Conservation (phyloP, 345 rosid genomes). For the Salix caprea region DNA sequence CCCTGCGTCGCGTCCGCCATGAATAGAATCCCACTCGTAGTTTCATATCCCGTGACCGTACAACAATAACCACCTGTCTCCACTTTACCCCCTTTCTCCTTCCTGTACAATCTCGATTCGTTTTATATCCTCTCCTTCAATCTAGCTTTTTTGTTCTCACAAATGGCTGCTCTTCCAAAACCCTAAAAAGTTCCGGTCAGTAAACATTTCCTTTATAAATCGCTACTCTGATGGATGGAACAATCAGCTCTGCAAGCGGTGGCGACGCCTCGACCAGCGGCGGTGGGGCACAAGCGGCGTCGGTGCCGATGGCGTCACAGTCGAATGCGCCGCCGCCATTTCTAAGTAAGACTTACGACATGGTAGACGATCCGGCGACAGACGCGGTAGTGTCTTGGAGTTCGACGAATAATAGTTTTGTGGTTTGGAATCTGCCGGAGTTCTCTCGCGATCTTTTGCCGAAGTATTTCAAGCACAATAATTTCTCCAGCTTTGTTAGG, state of each 20-base stretch:
- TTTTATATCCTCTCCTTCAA: neutral
- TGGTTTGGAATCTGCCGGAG: constrained; percentile 88
- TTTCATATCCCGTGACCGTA: constrained; percentile 8
- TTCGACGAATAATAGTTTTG: constrained; percentile 67
- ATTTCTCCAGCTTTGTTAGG: constrained; percentile 88
- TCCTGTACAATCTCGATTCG: neutral
- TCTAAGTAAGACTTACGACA: constrained; percentile 84
- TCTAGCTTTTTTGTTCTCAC: constrained; percentile 6
- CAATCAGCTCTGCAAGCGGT: constrained; percentile 2
- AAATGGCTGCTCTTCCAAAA: constrained; percentile 1
- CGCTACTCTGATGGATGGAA: constrained; percentile 1
- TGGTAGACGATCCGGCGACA: constrained; percentile 82
- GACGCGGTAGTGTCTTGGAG: constrained; percentile 85
- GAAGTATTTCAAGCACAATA: constrained; percentile 83
- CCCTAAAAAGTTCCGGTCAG: neutral
- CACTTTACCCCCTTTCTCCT: neutral
- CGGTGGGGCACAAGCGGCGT: constrained; percentile 20
- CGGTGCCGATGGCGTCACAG: constrained; percentile 31
- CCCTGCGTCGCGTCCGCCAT: constrained; percentile 2
- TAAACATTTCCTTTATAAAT: too few relatives aligned
- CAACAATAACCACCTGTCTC: neutral
- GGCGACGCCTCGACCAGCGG: constrained; percentile 26
- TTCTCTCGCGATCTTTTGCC: constrained; percentile 76
- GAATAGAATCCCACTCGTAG: neutral
- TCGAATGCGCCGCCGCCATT: constrained; percentile 70